Percentiles rank a stretch among this genome's conserved stretches.
Evolutionary conservation across 331 rosid genomes (phyloP).

Genomic region (Saraca asoca): DNA sequence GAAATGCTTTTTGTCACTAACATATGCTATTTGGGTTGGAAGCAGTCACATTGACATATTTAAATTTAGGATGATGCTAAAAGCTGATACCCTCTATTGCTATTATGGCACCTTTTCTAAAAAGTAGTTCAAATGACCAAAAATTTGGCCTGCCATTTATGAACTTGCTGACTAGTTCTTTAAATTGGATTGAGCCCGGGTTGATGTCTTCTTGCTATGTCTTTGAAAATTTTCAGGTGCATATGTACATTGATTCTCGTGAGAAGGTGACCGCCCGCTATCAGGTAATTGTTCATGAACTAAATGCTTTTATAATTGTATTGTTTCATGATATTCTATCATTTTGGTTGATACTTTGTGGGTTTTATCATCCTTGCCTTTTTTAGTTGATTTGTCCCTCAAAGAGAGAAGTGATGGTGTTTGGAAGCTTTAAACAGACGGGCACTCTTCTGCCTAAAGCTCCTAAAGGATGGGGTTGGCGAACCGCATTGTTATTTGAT

Average conservation of each 20-base stretch:
- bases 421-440: conserved; percentile 87
- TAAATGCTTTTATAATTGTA: conserved; percentile 14
- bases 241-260: conserved; percentile 78
- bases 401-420: conserved; percentile 88
- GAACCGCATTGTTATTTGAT: conserved; percentile 84
- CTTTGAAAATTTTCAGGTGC: conserved; percentile 54
- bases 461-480: conserved; percentile 99
- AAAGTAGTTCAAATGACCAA: conserved; percentile 1
- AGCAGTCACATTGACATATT: background rate
- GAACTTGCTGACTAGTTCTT: conserved; percentile 18
- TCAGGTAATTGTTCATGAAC: conserved; percentile 57
- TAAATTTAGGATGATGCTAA: background rate
- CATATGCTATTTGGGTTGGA: background rate
- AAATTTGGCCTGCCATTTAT: background rate
- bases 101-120: background rate
- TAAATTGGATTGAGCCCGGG: conserved; percentile 14
- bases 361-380: conserved; percentile 21
- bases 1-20: conserved; percentile 28
- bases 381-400: conserved; percentile 88
- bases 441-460: conserved; percentile 97
- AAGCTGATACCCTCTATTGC: conserved; percentile 7
- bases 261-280: conserved; percentile 88
- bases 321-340: background rate
- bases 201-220: background rate
- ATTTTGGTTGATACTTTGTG: conserved; percentile 23